Evolutionary conservation across 2,329 filamentous ascomycete genomes (phyloP).

Genomic region (Cercospora berteroae): DNA sequence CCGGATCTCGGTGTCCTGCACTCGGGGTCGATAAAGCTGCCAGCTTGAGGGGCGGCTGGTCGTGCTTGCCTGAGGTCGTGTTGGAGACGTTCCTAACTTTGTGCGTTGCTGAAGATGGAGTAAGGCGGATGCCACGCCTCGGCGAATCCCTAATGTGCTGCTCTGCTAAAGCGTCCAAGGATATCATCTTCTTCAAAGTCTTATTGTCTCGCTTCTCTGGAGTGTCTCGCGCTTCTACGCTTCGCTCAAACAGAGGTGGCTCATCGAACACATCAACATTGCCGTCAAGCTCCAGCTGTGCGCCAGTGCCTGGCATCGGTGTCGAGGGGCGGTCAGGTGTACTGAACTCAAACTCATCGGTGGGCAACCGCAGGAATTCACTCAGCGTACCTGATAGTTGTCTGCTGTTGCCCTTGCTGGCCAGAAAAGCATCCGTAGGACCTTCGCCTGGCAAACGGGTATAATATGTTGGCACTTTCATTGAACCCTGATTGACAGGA

Average conservation of each 20-base stretch:
- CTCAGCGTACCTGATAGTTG: neutral
- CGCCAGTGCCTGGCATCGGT: conserved; percentile 26
- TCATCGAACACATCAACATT: conserved; percentile 16
- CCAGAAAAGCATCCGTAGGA: neutral
- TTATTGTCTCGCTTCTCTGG: conserved; percentile 21
- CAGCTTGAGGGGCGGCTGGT: conserved; percentile 20
- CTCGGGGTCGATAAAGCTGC: conserved; percentile 10
- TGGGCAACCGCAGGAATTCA: conserved; percentile 14
- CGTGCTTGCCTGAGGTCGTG: conserved; percentile 9
- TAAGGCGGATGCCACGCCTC: conserved; percentile 9
- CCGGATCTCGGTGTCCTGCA: conserved; percentile 16
- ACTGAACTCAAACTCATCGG: conserved; percentile 19
- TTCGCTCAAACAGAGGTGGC: conserved; percentile 30
- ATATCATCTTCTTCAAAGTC: conserved; percentile 28
- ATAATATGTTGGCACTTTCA: conserved; percentile 18
- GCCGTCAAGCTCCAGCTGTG: conserved; percentile 28
- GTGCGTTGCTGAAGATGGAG: neutral
- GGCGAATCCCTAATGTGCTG: conserved; percentile 10
- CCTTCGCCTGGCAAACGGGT: conserved; percentile 16
- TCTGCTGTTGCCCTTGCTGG: neutral
- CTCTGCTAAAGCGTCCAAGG: conserved; percentile 31
- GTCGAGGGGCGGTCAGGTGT: conserved; percentile 16
- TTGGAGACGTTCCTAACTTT: conserved; percentile 5
- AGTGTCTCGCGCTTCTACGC: conserved; percentile 25
- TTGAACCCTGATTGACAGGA: conserved; percentile 3